Evolutionary conservation across 2,329 filamentous ascomycete species (phyloP).

Genomic region (Sporothrix variecibatus): DNA sequence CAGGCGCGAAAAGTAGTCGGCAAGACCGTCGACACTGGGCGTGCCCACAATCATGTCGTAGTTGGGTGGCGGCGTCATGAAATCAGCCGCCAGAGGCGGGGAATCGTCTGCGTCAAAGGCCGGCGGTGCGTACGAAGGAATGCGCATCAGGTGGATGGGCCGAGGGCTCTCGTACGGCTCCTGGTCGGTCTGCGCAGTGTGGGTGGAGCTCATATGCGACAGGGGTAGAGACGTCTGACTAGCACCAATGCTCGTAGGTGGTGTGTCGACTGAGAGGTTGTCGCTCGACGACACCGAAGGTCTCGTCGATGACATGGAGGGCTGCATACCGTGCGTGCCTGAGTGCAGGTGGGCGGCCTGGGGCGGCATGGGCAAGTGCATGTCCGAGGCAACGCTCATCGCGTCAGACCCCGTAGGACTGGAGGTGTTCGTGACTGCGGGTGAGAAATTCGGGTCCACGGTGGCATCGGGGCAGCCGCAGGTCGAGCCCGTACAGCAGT

Average conservation of each 20-base stretch:
- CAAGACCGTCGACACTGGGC: conserved; percentile 66
- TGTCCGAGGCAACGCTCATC: not conserved
- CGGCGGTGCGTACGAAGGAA: conserved; percentile 85
- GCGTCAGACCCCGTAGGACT: not conserved
- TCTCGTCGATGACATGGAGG: not conserved
- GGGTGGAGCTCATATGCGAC: conserved; percentile 37
- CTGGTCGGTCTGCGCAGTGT: conserved; percentile 31
- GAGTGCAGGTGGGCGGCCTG: conserved; percentile 57
- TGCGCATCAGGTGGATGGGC: conserved; percentile 81
- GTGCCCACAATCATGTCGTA: conserved; percentile 79
- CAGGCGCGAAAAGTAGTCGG: conserved; percentile 84
- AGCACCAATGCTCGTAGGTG: conserved; percentile 20
- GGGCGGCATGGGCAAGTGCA: conserved; percentile 49
- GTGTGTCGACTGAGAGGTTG: conserved; percentile 11
- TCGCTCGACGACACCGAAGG: conserved; percentile 15
- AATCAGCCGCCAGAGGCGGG: conserved; percentile 53
- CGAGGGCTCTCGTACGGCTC: conserved; percentile 48
- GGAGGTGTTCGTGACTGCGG: not conserved
- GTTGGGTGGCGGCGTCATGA: conserved; percentile 76
- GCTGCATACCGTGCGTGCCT: not conserved
- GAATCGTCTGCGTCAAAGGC: conserved; percentile 80
- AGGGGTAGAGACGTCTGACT: not conserved
- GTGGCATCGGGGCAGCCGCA: conserved; percentile 58
- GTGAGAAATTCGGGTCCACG: not conserved
- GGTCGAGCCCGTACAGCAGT: conserved; percentile 64